Base-by-base conservation (phyloP, 768 basidiomycete genomes). In the Gloeopeniophorella convolvens region DNA sequence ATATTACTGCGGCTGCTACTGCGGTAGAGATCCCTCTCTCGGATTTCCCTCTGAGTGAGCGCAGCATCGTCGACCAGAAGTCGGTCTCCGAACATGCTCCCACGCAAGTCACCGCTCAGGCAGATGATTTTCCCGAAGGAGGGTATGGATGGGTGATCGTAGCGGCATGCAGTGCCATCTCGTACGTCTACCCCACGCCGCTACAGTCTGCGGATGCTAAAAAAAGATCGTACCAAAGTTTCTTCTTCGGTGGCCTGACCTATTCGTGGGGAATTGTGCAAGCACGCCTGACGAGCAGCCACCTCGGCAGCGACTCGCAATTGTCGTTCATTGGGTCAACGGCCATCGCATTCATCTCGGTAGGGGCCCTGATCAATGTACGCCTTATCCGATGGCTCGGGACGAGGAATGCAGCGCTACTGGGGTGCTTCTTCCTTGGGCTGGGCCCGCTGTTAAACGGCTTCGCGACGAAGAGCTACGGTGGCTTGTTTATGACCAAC, bases 101-200 rank as follows among this genome's bases (percentile, higher is more conserved):
- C n/a, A n/a, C n/a, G n/a, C n/a, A n/a, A n/a, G n/a, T n/a, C n/a
- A n/a, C n/a, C n/a, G n/a, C n/a, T n/a, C n/a, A n/a, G n/a, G n/a
- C n/a, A 18, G 41, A 42, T 11, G 41, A 42, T 10, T 42, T 60
- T 10, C 66, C 65, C 6, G 66, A 67, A 20, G 63, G 66, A 4
- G 64, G 63, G n/a, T 65, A 66, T 28, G 66, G 63, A 18, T 69
- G 65, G 64, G 61, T 63, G 2, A 58, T 67, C 12, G 60, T 67
- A 32, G 61, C 60, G 12, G 60, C 57, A 2, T 69, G 65, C 45
- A 55, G 61, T 46, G 44, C 62, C 46, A 58, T 60, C 54, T 46
- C 56, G 67, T 66, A 50, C 26, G 62, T 35, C 39, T 12, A 1
- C 24, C 15, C 10, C n/a, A 23, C 26, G 10, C 5, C n/a, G n/a